Conservation (phyloP, 768 basidiomycete species). For the Nidularia sp. region DNA sequence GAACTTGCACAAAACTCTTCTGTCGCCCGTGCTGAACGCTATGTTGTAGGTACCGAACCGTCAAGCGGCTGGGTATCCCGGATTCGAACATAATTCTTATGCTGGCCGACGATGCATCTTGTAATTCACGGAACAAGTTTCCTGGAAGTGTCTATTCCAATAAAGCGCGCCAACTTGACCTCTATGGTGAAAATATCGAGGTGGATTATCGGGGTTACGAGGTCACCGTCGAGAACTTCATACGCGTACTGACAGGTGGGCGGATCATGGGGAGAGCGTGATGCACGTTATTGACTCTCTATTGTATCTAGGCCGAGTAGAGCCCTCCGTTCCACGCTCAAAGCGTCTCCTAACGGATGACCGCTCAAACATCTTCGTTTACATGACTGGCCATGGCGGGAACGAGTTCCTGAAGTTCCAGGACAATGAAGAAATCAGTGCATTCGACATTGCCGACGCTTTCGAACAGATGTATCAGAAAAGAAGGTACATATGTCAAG, state of each 20-base stretch:
- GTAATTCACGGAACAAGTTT: conserved; percentile 88
- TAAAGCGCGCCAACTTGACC: conserved; percentile 72
- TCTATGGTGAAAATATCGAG: conserved; percentile 96
- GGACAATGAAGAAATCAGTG: conserved; percentile 96
- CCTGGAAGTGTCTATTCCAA: conserved; percentile 93
- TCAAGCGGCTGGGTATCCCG: conserved; percentile 95
- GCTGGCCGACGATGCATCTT: conserved; percentile 96
- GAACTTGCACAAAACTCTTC: conserved; percentile 13
- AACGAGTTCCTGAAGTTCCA: conserved; percentile 99
- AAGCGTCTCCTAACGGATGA: conserved; percentile 92
- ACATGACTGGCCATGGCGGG: conserved; percentile 98
- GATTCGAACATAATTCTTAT: conserved; percentile 99
- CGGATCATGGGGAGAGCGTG: neutral
- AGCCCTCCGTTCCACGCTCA: conserved; percentile 80
- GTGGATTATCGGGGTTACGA: conserved; percentile 98
- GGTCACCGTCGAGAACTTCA: conserved; percentile 95
- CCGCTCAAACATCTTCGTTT: conserved; percentile 90
- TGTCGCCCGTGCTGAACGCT: neutral
- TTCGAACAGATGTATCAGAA: conserved; percentile 99
- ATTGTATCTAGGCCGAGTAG: conserved; percentile 63
- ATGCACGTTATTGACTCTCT: neutral
- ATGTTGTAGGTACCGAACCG: conserved; percentile 83
- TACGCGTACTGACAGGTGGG: conserved; percentile 85
- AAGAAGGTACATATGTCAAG: conserved; percentile 52
- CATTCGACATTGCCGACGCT: conserved; percentile 96